Conservation (phyloP, 2,329 filamentous ascomycete species). For the Colletotrichum aenigma region DNA sequence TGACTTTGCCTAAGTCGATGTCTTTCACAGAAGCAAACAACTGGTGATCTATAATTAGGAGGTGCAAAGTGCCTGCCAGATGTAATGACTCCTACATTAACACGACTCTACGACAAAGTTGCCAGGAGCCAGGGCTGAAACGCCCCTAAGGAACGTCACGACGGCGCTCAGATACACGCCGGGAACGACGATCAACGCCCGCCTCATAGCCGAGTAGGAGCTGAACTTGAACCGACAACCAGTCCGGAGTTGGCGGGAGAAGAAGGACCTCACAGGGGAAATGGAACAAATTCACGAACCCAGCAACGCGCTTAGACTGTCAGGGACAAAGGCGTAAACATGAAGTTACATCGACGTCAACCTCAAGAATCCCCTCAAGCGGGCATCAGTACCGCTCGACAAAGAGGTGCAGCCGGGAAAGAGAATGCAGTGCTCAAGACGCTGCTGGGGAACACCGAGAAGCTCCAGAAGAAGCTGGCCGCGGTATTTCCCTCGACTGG, state of each 20-base stretch:
- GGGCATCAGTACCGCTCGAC: fast-evolving
- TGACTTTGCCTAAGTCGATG: fast-evolving
- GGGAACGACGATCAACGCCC: no score
- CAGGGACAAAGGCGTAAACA: neutral
- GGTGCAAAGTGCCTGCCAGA: fast-evolving
- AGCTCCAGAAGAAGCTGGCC: no score
- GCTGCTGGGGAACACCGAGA: fast-evolving
- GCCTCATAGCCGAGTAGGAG: no score
- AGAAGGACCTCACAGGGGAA: neutral
- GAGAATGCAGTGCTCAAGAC: neutral
- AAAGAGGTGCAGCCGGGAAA: neutral
- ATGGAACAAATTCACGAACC: fast-evolving
- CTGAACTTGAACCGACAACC: no score
- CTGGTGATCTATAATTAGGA: fast-evolving
- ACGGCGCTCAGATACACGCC: no score
- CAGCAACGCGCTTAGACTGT: neutral
- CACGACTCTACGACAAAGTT: neutral
- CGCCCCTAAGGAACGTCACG: no score
- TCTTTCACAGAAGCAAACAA: fast-evolving
- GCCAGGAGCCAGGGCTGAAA: neutral
- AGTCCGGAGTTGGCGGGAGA: neutral
- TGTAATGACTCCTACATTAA: fast-evolving
- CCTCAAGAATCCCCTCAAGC: neutral
- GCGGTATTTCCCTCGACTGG: neutral
- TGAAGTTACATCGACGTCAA: neutral